Conservation (phyloP, 192 early-diverging fungal species). For the Spizellomyces sp. region DNA sequence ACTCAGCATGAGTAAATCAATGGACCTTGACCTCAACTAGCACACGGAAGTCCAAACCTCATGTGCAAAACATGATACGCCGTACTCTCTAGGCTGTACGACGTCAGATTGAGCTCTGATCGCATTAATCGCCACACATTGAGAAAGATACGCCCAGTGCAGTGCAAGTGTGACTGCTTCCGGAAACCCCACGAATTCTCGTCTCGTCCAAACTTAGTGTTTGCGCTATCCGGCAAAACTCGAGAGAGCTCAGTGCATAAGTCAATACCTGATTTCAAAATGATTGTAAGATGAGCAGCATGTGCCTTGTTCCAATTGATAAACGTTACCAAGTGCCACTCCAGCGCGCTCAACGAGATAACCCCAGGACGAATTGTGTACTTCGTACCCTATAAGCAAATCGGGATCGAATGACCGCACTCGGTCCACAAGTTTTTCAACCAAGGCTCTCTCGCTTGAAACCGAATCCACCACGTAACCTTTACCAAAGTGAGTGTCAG, state of each 20-base stretch:
- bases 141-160: conserved; percentile 78
- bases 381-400: conserved; percentile 84
- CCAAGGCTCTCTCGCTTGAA: conserved; percentile 60
- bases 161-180: conserved; percentile 64
- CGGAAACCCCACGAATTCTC: conserved; percentile 61
- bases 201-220: conserved; percentile 43
- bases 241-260: conserved; percentile 53
- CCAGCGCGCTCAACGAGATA: conserved; percentile 68
- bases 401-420: conserved; percentile 78
- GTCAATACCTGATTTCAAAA: conserved; percentile 28
- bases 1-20: neutral
- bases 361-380: conserved; percentile 88
- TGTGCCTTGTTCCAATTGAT: neutral
- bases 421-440: conserved; percentile 55
- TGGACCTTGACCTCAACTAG: neutral
- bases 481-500: neutral
- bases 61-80: conserved; percentile 71
- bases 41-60: conserved; percentile 46
- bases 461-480: conserved; percentile 43
- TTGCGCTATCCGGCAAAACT: conserved; percentile 31
- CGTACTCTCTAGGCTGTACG: conserved; percentile 78
- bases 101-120: conserved; percentile 72
- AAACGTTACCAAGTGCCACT: conserved; percentile 24
- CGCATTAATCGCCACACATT: conserved; percentile 89
- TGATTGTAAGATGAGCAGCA: neutral